Percentiles rank a stretch among this genome's conserved stretches.
Evolutionary conservation across 495 filamentous ascomycete genomes (phyloP).

Genomic region (Penicillium malachiteum): DNA sequence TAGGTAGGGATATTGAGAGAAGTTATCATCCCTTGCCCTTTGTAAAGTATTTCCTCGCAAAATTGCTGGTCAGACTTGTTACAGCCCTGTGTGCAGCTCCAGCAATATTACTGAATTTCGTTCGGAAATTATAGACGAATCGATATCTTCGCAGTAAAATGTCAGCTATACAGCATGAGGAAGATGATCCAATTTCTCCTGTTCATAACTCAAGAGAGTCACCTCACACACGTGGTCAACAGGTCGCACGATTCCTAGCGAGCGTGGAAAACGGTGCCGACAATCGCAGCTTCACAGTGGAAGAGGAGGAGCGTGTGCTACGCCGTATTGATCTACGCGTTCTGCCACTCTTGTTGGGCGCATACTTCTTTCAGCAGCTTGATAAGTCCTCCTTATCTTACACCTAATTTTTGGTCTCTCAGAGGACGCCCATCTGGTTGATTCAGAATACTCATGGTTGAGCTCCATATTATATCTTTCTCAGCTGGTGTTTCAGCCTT

Average conservation of each 20-base stretch:
- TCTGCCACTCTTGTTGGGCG: constrained; percentile 38
- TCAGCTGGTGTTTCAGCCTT: constrained; percentile 37
- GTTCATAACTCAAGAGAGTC: not conserved
- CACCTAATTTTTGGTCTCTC: constrained; percentile 46
- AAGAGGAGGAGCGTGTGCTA: constrained; percentile 40
- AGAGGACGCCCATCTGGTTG: constrained; percentile 37
- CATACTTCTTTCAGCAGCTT: constrained; percentile 48
- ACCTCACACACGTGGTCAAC: not conserved
- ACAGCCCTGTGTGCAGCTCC: no score
- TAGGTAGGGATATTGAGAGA: no score
- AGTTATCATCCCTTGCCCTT: no score
- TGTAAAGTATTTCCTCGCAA: no score
- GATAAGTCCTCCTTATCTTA: constrained; percentile 54
- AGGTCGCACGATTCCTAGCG: not conserved
- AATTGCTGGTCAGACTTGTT: no score
- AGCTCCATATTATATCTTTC: constrained; percentile 45
- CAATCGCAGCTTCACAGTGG: constrained; percentile 42
- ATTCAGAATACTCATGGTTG: constrained; percentile 50
- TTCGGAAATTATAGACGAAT: no score
- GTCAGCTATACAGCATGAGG: no score
- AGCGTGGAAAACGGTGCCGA: constrained; percentile 1
- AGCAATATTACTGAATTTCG: no score
- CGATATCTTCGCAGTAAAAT: no score
- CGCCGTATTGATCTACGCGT: constrained; percentile 50
- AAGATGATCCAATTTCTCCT: not conserved